Evolutionary conservation across 225 moss, liverwort and hornwort species (phyloP).

Genomic region (Neckera pumila): DNA sequence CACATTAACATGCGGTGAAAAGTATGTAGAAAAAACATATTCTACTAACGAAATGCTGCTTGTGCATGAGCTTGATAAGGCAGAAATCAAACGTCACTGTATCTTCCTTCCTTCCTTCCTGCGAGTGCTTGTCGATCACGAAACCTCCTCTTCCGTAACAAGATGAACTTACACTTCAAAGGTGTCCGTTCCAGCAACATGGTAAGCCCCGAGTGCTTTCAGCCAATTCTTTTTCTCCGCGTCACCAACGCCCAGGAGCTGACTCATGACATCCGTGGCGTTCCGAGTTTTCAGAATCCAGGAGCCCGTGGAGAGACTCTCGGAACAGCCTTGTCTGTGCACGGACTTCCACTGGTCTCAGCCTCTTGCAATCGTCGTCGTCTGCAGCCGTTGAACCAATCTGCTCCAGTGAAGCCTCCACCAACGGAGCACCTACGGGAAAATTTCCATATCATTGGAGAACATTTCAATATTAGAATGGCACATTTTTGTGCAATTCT

Average conservation of each 20-base stretch:
- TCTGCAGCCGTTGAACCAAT: background rate
- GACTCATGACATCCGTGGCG: background rate
- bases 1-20: background rate
- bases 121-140: background rate
- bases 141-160: background rate
- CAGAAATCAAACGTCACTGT: background rate
- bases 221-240: background rate
- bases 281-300: background rate
- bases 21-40: background rate
- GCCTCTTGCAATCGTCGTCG: background rate
- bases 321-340: background rate
- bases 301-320: background rate
- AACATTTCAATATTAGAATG: background rate
- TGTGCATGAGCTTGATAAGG: no score
- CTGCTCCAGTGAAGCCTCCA: background rate
- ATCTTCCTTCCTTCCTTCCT: background rate
- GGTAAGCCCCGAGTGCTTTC: background rate
- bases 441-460: background rate
- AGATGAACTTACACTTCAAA: background rate
- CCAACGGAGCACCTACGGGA: background rate
- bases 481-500: no score
- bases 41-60: no score
- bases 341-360: background rate
- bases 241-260: background rate
- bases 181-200: background rate